These are phyloP conservation scores for Pontederia crassipes DNA, from an alignment of 176 grass and related monocot genomes.

Conservation along the genomic window DNA sequence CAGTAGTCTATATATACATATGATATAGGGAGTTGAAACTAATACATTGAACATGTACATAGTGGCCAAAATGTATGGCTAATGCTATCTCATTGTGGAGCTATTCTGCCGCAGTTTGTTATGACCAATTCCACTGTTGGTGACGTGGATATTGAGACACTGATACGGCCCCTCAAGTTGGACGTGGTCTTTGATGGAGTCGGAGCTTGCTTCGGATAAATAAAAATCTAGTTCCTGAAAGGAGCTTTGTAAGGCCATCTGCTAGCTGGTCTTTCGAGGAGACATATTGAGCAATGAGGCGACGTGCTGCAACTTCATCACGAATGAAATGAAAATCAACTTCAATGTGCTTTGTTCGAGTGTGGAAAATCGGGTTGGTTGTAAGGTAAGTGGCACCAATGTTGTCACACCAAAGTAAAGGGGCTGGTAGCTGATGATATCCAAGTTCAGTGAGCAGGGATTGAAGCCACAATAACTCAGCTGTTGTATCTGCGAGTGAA, in stretches of 20 bases:
- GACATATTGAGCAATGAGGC: background rate
- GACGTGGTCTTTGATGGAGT: too few species aligned
- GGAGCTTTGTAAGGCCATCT: background rate
- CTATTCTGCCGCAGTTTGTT: too few species aligned
- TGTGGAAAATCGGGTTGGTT: slow-evolving; percentile 4
- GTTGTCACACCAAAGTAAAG: background rate
- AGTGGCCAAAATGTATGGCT: too few species aligned
- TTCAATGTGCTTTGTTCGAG: slow-evolving; percentile 10
- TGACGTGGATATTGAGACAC: too few species aligned
- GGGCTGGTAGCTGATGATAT: background rate
- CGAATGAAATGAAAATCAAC: slow-evolving; percentile 13
- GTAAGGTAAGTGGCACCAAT: background rate
- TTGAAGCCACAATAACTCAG: background rate
- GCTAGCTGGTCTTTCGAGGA: background rate
- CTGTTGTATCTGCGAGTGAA: background rate
- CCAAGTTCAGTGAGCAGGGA: background rate
- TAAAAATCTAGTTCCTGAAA: background rate
- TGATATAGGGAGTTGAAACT: too few species aligned
- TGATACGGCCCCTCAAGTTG: too few species aligned
- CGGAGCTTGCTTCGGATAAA: too few species aligned
- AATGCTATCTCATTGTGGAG: too few species aligned
- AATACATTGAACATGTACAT: too few species aligned
- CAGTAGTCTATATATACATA: too few species aligned
- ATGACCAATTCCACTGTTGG: too few species aligned
- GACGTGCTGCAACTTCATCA: background rate